Base-by-base conservation (phyloP, 176 grass and related monocot species). In the Juncus inflexus region DNA sequence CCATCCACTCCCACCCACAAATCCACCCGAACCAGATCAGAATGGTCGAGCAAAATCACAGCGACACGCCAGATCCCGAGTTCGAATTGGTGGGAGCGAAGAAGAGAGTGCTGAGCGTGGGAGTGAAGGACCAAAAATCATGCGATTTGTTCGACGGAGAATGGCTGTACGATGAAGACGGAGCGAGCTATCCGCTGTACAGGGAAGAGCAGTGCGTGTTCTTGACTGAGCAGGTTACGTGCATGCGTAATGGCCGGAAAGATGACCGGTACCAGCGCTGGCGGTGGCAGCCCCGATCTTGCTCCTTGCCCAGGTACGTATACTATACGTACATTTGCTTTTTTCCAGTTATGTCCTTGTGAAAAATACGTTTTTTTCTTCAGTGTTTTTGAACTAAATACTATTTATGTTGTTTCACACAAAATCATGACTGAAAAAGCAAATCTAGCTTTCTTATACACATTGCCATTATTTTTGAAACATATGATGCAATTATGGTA, bases 211-310 rank as follows among this genome's bases (percentile, higher is more conserved):
- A 95, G 66, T 95, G 90, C 80, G 16, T 51, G 39, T 90, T 95
- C 90, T 81, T 95, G 55, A 90, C 86, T 9, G 61, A 69, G 60
- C 86, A 95, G 74, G 86, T 95, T 42, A 95, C 86, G 69, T 95
- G 90, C 86, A 84, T 86, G 90, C 67, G 58, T 81, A 90, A 95
- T 76, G 90, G 90, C 63, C 83, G 90, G 55, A 86, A 65, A 64
- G 86, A 95, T 78, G 86, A 90, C 77, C 75, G 74, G 63, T 95
- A 90, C 80, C 90, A 90, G 80, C 80, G 81, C 66, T 95, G 86
- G 86, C 77, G 83, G 66, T 95, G 90, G 90, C 86, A 95, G 78
- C 90, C 90, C 36, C 84, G 15, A 2, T 83, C 75, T 28, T 95
- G 90, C 77, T 56, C 54, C 66, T 81, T 95, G 74, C 90, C 90